Evolutionary conservation across 108 stramenopile genomes (phyloP).

Genomic region (Nitzschia putrida): DNA sequence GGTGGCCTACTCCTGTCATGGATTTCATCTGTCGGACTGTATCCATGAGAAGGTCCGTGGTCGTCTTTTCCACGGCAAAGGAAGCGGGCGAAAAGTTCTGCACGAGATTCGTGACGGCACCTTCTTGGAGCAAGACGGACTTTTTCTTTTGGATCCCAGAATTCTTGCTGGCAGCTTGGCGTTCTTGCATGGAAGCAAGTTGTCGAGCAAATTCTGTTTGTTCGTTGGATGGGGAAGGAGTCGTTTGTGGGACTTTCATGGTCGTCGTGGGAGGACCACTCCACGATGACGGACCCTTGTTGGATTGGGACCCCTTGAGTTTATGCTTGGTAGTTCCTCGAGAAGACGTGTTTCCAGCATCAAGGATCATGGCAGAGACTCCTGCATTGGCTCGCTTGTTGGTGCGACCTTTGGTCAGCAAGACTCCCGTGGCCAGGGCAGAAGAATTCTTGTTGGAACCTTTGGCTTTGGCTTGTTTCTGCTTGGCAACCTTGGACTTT

Average conservation of each 20-base stretch:
- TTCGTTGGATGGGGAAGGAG: constrained; percentile 1
- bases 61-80: constrained; percentile 22
- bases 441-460: not conserved
- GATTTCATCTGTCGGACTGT: constrained; percentile 16
- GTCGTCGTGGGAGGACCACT: constrained; percentile 5
- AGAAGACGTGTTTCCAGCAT: not conserved
- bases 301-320: not conserved
- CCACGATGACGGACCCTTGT: not conserved
- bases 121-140: constrained; percentile 10
- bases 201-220: constrained; percentile 18
- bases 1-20: constrained; percentile 20
- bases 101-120: constrained; percentile 3
- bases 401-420: constrained; percentile 16
- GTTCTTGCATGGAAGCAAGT: constrained; percentile 25
- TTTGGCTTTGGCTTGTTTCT: constrained; percentile 24
- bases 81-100: constrained; percentile 4
- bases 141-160: constrained; percentile 6
- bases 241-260: not conserved
- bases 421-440: constrained; percentile 6
- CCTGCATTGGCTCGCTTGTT: constrained; percentile 18
- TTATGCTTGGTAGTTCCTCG: not conserved
- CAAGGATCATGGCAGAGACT: not conserved
- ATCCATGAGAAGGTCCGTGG: constrained; percentile 16
- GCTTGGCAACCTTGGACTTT: constrained; percentile 23
- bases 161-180: constrained; percentile 13